Base-by-base conservation (phyloP, 148 eudicot species). In the Camellia lanceoleosa region DNA sequence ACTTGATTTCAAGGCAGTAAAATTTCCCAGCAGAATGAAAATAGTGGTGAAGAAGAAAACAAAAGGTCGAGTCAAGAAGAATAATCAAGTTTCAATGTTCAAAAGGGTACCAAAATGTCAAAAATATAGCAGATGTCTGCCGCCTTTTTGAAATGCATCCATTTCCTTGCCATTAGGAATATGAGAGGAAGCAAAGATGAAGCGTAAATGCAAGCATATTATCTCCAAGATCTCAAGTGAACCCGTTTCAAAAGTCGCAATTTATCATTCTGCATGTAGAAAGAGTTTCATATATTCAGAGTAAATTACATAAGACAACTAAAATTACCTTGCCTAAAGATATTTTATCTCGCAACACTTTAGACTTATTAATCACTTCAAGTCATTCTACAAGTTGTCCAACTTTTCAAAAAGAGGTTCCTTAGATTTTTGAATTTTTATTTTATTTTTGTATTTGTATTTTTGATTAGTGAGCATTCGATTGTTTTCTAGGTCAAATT, bases 171-270 rank as follows among this genome's bases (percentile, higher is more conserved):
- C 87, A 70, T 85, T 84, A n/a, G 88, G 87, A 73, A 92, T 90
- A 78, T 80, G 84, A 75, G 93, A 74, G 73, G 90, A 87, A 55
- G 93, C 83, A n/a, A n/a, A 81, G 89, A 30, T 86, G 91, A 84
- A 88, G 89, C 86, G 93, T 84, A 87, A 92, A 96, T 11, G 97
- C 92, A 78, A 93, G 89, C 99, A 96, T 91, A 85, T 96, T 96
- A 82, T 93, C 99, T 85, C 99, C 99, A 81, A 93, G 94, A 90
- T 96, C 88, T 96, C 98, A 75, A 93, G 98, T 54, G 99, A 96
- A 82, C 99, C 99, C 52, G 90, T 78, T 80, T 89, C 79, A 96
- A 75, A 79, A 96, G 98, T 86, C 90, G 86, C 82, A 93, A 49
- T 75, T 92, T 93, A 87, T 96, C 99, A 86, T 96, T 96, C 99